Conservation (phyloP, 768 basidiomycete species). For the Pleurotus tuber-regium region DNA sequence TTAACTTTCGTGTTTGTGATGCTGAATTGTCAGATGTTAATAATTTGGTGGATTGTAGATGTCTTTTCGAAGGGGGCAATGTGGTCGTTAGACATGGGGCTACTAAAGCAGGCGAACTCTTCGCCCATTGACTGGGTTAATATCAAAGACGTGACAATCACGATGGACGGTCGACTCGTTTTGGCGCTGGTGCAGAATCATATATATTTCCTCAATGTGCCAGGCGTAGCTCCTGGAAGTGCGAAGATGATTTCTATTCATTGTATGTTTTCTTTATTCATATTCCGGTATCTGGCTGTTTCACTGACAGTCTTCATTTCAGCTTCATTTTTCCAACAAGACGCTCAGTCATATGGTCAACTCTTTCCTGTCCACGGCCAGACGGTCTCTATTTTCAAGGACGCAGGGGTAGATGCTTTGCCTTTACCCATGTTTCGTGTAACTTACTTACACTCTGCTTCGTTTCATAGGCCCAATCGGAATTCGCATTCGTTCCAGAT, state of each 20-base stretch:
- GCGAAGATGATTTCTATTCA: slow-evolving; percentile 86
- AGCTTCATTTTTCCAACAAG: slow-evolving; percentile 82
- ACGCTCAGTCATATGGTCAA: slow-evolving; percentile 40
- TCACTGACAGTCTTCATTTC: slow-evolving; percentile 1
- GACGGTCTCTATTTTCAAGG: slow-evolving; percentile 62
- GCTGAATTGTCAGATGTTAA: neutral
- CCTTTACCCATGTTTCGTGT: neutral
- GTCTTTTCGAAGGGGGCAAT: slow-evolving; percentile 65
- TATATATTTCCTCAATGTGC: slow-evolving; percentile 77
- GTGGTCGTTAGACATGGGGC: slow-evolving; percentile 68
- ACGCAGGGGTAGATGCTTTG: slow-evolving; percentile 34
- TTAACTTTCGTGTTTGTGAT: too few relatives aligned
- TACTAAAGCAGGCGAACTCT: slow-evolving; percentile 58
- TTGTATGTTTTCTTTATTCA: slow-evolving; percentile 45
- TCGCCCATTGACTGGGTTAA: slow-evolving; percentile 62
- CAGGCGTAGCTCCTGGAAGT: slow-evolving; percentile 61
- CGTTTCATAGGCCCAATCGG: slow-evolving; percentile 56
- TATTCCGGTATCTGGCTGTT: neutral
- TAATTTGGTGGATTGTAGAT: slow-evolving; percentile 37
- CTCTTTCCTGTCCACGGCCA: slow-evolving; percentile 67
- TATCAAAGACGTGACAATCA: slow-evolving; percentile 55
- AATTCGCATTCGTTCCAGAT: slow-evolving; percentile 78
- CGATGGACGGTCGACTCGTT: slow-evolving; percentile 51
- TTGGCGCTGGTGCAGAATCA: slow-evolving; percentile 88
- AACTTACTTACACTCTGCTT: neutral